Evolutionary conservation across 768 basidiomycete species (phyloP).

Genomic region (Nidularia pulvinata): DNA sequence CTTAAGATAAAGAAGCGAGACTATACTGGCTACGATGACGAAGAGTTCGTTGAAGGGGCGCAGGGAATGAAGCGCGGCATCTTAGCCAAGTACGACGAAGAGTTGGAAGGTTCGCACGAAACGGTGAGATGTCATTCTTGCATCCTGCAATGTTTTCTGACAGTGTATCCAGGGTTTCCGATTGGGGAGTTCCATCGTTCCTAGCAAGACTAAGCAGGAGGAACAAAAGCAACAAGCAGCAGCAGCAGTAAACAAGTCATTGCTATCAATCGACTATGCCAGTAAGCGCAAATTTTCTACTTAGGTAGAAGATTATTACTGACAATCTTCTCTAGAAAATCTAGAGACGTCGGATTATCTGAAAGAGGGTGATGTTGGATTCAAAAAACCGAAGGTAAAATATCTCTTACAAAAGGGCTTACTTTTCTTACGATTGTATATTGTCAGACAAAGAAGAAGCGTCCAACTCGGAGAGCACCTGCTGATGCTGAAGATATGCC

Average conservation of each 20-base stretch:
- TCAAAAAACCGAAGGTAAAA: conserved; percentile 90
- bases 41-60: conserved; percentile 79
- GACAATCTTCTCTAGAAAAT: conserved; percentile 57
- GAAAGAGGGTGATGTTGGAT: conserved; percentile 89
- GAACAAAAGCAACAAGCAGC: conserved; percentile 51
- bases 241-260: conserved; percentile 73
- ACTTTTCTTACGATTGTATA: conserved; percentile 1
- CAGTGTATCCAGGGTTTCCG: conserved; percentile 71
- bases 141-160: conserved; percentile 4
- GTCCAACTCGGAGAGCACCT: conserved; percentile 64
- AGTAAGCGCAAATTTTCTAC: conserved; percentile 51
- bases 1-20: conserved; percentile 87
- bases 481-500: conserved; percentile 45
- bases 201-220: conserved; percentile 34
- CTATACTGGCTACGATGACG: conserved; percentile 97
- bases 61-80: conserved; percentile 83
- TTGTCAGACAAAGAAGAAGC: conserved; percentile 89
- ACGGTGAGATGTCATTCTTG: conserved; percentile 40
- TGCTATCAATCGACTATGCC: conserved; percentile 86
- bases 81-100: conserved; percentile 93
- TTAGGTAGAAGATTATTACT: neutral
- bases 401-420: neutral
- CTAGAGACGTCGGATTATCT: conserved; percentile 85
- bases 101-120: conserved; percentile 73
- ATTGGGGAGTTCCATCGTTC: conserved; percentile 61